A percentile compares a stretch with the other conserved stretches of the same genome.
These are phyloP conservation scores for Pestalotiopsis sp. DNA, from an alignment of 2,329 filamentous ascomycete genomes.

Conservation along the genomic window DNA sequence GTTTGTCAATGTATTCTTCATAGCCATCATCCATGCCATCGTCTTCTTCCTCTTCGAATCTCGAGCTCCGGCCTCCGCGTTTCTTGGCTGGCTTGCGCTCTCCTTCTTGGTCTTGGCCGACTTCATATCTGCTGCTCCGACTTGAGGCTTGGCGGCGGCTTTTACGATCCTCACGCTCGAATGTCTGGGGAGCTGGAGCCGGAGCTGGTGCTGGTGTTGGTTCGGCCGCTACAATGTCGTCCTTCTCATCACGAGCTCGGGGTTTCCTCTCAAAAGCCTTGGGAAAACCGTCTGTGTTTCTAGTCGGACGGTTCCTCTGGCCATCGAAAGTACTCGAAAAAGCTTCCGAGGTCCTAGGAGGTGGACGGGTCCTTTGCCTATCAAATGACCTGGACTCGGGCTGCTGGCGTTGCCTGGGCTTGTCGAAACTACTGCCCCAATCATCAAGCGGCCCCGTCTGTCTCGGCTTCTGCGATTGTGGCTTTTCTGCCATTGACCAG, in stretches of 20 bases:
- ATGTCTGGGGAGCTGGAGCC: background rate
- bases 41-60: slow-evolving; percentile 1
- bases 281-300: background rate
- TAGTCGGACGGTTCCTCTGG: too few species aligned
- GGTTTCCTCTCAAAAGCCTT: background rate
- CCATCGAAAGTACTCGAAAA: background rate
- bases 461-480: background rate
- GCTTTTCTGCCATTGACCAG: slow-evolving; percentile 16
- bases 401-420: background rate
- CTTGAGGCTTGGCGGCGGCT: background rate
- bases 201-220: background rate
- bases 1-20: slow-evolving; percentile 44
- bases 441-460: slow-evolving; percentile 6
- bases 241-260: background rate
- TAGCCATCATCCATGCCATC: slow-evolving; percentile 21
- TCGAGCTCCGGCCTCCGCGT: background rate
- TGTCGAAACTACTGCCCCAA: slow-evolving; percentile 22
- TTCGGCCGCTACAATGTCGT: background rate
- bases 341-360: background rate
- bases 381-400: background rate
- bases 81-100: slow-evolving; percentile 10
- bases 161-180: background rate
- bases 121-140: slow-evolving; percentile 6
- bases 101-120: background rate
- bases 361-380: background rate